Percentiles rank a stretch among this genome's conserved stretches.
Evolutionary conservation across 2,329 filamentous ascomycete genomes (phyloP).

Genomic region (Talaromyces marneffei): DNA sequence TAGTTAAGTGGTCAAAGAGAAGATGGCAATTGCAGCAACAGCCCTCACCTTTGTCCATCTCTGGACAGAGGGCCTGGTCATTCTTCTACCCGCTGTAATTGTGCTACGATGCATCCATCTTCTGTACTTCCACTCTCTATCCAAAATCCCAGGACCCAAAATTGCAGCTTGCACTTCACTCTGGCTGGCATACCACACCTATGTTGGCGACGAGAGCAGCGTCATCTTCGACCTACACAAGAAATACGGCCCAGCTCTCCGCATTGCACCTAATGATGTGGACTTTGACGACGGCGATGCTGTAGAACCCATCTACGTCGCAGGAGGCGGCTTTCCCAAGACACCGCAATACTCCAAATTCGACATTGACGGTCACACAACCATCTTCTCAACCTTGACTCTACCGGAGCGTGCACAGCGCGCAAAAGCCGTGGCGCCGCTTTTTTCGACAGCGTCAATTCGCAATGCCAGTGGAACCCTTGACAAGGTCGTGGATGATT

Average conservation of each 20-base stretch:
- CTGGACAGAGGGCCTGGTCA: neutral
- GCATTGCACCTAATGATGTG: constrained; percentile 36
- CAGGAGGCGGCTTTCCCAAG: constrained; percentile 51
- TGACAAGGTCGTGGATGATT: constrained; percentile 19
- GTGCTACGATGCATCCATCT: constrained; percentile 20
- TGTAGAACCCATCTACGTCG: constrained; percentile 47
- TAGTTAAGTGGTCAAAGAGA: too few species aligned
- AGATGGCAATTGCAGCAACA: constrained; percentile 1
- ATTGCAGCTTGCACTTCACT: constrained; percentile 26
- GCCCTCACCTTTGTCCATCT: neutral
- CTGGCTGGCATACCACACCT: constrained; percentile 27
- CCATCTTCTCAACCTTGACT: constrained; percentile 48
- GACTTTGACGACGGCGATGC: constrained; percentile 43
- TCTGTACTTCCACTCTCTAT: constrained; percentile 27
- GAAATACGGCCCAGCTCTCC: constrained; percentile 26
- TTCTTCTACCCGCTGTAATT: neutral
- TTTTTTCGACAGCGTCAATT: constrained; percentile 37
- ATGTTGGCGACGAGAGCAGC: constrained; percentile 21
- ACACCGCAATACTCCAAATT: constrained; percentile 50
- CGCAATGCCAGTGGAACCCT: constrained; percentile 18
- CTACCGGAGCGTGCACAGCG: constrained; percentile 39
- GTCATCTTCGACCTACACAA: constrained; percentile 23
- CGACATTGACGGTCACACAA: constrained; percentile 51
- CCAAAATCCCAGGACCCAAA: constrained; percentile 29
- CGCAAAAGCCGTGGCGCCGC: constrained; percentile 46